These are phyloP conservation scores for Tuber magnatum DNA, from an alignment of 495 filamentous ascomycete species.

Conservation along the genomic window DNA sequence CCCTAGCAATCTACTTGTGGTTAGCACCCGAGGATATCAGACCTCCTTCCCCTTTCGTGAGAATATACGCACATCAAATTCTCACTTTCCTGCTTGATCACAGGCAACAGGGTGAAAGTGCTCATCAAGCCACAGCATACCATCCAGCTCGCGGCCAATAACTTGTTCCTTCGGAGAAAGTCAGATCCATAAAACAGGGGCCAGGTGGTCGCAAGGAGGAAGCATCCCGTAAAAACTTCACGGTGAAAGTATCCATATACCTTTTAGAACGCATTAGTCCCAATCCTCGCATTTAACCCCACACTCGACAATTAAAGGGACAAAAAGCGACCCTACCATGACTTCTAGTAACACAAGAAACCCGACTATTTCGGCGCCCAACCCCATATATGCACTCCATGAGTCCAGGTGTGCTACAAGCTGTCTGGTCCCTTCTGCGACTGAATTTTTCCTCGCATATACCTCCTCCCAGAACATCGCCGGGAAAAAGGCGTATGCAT, in stretches of 20 bases:
- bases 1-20: slow-evolving; percentile 56
- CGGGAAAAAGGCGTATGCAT: slow-evolving; percentile 86
- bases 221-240: slow-evolving; percentile 77
- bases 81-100: slow-evolving; percentile 71
- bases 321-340: slow-evolving; percentile 54
- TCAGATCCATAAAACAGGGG: slow-evolving; percentile 63
- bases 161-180: slow-evolving; percentile 59
- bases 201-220: slow-evolving; percentile 67
- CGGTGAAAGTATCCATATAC: slow-evolving; percentile 83
- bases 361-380: slow-evolving; percentile 55
- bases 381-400: slow-evolving; percentile 49
- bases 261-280: slow-evolving; percentile 39
- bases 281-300: not conserved
- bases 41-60: not conserved
- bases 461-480: slow-evolving; percentile 97
- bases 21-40: slow-evolving; percentile 38
- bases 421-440: slow-evolving; percentile 59
- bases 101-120: slow-evolving; percentile 80
- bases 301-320: not conserved
- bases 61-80: slow-evolving; percentile 57
- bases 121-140: slow-evolving; percentile 76
- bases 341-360: slow-evolving; percentile 73
- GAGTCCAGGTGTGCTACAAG: slow-evolving; percentile 63
- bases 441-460: slow-evolving; percentile 64
- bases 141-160: slow-evolving; percentile 66